Evolutionary conservation across 768 basidiomycete genomes (phyloP), one percentile per base, ranked within the genome.

Genomic region (Amyloporia xantha): DNA sequence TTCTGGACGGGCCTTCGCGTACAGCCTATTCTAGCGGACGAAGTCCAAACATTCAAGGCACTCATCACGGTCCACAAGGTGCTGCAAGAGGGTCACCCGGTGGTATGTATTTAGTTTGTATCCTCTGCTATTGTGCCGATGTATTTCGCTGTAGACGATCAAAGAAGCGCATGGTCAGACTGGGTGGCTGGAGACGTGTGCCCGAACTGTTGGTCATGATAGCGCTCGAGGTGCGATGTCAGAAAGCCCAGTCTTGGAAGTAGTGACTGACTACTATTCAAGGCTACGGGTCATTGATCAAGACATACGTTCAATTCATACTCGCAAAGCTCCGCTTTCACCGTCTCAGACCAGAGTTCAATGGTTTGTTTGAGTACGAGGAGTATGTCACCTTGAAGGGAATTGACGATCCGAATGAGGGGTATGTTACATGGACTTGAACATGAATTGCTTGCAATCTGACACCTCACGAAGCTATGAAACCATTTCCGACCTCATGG

Each of bases 371-470:
- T 62, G 96, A 99, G 67, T 99, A 99, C 59, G 94, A 98, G 62
- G 96, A 99, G 67, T 99, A 99, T 63, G 82, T 99, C 55, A 91
- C 91, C 20, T 71, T 99, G 61, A 95, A 96, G 68, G 92, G 91
- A 20, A 96, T 98, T 53, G 92, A 97, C 63, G 93, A 99, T 72
- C 96, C 96, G 7, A 97, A 98, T 64, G 95, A 99, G 73, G 96
- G 96, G 95, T 96, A 65, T 54, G 84, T 65, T 5, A 44, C 5
- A 17, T 21, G 26, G 5, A 13, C 1, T 27, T n/a, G n/a, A n/a
- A n/a, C n/a, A n/a, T n/a, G n/a, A n/a, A n/a, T 48, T 17, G n/a
- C 15, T 44, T 20, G 15, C 42, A 30, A 9, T 43, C 53, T 41
- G 13, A 44, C 17, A 41, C 21, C 36, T 38, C 37, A 24, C 38